These are phyloP conservation scores for Actinomortierella ambigua DNA, from an alignment of 371 early-diverging fungal genomes.

Conservation along the genomic window DNA sequence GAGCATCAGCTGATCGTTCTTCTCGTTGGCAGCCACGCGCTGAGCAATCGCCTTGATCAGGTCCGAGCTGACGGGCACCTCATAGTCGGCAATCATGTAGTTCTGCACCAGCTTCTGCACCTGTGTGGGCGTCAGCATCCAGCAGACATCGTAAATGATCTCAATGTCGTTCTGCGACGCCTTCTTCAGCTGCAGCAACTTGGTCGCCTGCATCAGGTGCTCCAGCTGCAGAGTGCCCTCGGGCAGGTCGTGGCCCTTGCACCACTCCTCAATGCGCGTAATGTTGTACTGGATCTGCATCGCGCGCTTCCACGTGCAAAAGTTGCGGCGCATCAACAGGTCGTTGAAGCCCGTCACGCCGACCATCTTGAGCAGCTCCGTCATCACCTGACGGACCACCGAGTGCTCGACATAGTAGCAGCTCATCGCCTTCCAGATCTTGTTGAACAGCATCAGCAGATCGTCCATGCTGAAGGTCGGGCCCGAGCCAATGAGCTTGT, in stretches of 20 bases:
- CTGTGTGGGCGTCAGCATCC: conserved; percentile 91
- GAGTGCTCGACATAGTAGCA: conserved; percentile 92
- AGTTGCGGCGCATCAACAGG: conserved; percentile 89
- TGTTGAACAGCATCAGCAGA: conserved; percentile 87
- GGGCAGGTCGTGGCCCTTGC: conserved; percentile 88
- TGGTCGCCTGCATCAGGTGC: conserved; percentile 93
- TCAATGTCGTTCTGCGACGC: conserved; percentile 89
- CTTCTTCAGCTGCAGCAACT: conserved; percentile 94
- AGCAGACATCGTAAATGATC: conserved; percentile 95
- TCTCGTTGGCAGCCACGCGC: conserved; percentile 83
- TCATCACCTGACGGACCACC: conserved; percentile 80
- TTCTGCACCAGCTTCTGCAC: conserved; percentile 92
- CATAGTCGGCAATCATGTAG: conserved; percentile 80
- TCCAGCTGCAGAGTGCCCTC: conserved; percentile 91
- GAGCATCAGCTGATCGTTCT: conserved; percentile 83
- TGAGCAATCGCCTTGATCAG: conserved; percentile 89
- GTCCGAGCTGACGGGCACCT: conserved; percentile 85
- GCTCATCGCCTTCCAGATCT: conserved; percentile 91
- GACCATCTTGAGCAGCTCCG: conserved; percentile 88
- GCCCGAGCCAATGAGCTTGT: conserved; percentile 75
- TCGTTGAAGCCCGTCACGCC: conserved; percentile 95
- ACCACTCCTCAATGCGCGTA: conserved; percentile 96
- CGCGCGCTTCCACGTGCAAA: conserved; percentile 87
- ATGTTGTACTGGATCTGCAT: conserved; percentile 99
- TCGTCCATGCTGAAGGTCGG: conserved; percentile 91